Conservation (phyloP, 208 protist genomes). For the Phytomonas francai region DNA sequence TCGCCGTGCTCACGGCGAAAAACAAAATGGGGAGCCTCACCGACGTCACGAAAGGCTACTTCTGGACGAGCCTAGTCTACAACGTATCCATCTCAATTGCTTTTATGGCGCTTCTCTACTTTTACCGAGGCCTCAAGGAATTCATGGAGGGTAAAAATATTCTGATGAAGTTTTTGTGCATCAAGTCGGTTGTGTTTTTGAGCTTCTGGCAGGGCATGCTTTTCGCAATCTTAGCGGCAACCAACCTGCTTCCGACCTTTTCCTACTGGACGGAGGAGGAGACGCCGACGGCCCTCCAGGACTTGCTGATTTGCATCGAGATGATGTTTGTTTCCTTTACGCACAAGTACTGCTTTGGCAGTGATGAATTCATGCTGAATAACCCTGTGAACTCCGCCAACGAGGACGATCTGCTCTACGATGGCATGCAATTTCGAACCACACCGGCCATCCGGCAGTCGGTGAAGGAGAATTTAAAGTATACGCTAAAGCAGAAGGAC, state of each 20-base stretch:
- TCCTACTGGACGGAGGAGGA: slow-evolving; percentile 71
- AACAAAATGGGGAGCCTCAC: slow-evolving; percentile 66
- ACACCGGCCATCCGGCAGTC: slow-evolving; percentile 74
- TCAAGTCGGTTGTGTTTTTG: slow-evolving; percentile 90
- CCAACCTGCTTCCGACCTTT: slow-evolving; percentile 54
- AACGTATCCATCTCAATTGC: slow-evolving; percentile 90
- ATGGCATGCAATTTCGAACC: slow-evolving; percentile 21
- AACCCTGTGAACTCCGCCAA: slow-evolving; percentile 15
- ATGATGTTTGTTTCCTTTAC: slow-evolving; percentile 90
- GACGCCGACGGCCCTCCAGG: slow-evolving; percentile 63
- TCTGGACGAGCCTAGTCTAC: slow-evolving; percentile 88
- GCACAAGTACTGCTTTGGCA: slow-evolving; percentile 88
- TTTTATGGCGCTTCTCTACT: slow-evolving; percentile 89
- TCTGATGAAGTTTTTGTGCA: slow-evolving; percentile 88
- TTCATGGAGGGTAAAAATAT: slow-evolving; percentile 87
- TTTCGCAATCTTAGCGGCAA: slow-evolving; percentile 72
- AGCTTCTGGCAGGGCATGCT: slow-evolving; percentile 91
- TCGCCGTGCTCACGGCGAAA: slow-evolving; percentile 71
- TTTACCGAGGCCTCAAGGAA: slow-evolving; percentile 82
- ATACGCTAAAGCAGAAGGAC: slow-evolving; percentile 78
- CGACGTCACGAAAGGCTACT: slow-evolving; percentile 71
- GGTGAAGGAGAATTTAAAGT: slow-evolving; percentile 71
- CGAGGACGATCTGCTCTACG: slow-evolving; percentile 20
- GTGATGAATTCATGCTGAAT: slow-evolving; percentile 57
- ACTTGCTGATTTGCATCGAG: slow-evolving; percentile 87